Percentiles rank a stretch among this genome's conserved stretches.
Conservation (phyloP, 441 rosid species). For the Brassica hybrid region DNA sequence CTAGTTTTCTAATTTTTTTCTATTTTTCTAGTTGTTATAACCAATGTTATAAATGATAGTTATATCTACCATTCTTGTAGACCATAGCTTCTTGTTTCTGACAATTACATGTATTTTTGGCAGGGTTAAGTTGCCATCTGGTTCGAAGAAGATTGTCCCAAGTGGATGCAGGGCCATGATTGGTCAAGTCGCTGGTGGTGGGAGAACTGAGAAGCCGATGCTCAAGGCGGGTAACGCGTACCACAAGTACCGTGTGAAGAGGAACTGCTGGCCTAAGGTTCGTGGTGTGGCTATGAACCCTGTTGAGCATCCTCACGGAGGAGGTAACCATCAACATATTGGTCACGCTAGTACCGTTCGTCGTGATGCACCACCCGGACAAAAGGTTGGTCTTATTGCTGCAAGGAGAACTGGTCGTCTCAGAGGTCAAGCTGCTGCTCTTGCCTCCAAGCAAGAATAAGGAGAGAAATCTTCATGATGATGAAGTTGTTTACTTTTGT, state of each 20-base stretch:
- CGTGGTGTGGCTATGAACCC: slow-evolving; percentile 99
- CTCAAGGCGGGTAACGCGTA: slow-evolving; percentile 93
- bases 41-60: neutral
- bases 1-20: too few species aligned
- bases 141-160: slow-evolving; percentile 85
- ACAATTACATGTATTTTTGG: neutral
- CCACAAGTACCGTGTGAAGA: slow-evolving; percentile 91
- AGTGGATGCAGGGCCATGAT: slow-evolving; percentile 83
- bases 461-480: neutral
- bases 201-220: slow-evolving; percentile 93
- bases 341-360: slow-evolving; percentile 92
- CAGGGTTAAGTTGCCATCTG: slow-evolving; percentile 83
- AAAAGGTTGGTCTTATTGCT: slow-evolving; percentile 96
- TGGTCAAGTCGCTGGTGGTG: slow-evolving; percentile 92
- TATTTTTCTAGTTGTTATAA: neutral
- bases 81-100: neutral
- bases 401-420: slow-evolving; percentile 96
- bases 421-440: slow-evolving; percentile 91
- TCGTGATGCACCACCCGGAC: slow-evolving; percentile 93
- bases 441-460: slow-evolving; percentile 60
- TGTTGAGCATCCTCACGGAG: slow-evolving; percentile 98
- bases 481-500: neutral
- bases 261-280: slow-evolving; percentile 99
- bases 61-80: neutral
- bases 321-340: slow-evolving; percentile 97